These are phyloP conservation scores for Trebouxia sp. DNA, from an alignment of 139 green algal genomes.

Conservation along the genomic window DNA sequence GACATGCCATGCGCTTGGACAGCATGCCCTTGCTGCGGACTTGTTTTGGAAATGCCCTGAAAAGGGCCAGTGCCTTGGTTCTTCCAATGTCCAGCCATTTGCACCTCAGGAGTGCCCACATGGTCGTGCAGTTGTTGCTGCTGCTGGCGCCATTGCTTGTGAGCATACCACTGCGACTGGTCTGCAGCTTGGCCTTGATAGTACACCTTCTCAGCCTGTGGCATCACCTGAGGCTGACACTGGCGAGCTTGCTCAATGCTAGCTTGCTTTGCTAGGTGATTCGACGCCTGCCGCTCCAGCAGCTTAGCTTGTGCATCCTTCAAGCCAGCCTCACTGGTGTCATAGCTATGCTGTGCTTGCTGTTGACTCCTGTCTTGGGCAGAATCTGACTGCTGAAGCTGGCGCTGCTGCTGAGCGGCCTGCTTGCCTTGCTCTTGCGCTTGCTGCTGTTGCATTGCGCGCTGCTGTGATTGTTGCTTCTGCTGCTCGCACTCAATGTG, in stretches of 20 bases:
- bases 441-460: neutral
- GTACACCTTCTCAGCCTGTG: neutral
- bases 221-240: neutral
- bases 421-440: neutral
- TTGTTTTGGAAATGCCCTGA: neutral
- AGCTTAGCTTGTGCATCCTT: neutral
- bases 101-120: neutral
- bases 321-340: neutral
- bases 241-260: neutral
- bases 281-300: neutral
- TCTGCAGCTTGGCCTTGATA: neutral
- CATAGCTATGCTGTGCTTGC: neutral
- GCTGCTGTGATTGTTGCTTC: neutral
- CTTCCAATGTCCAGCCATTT: neutral
- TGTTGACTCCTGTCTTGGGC: neutral
- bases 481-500: neutral
- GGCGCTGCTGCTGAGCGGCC: neutral
- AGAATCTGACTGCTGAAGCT: neutral
- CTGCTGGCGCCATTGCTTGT: neutral
- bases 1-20: slow-evolving; percentile 14
- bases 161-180: neutral
- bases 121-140: neutral
- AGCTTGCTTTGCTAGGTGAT: neutral
- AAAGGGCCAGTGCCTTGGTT: neutral
- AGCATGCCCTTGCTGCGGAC: neutral